Conservation (phyloP, 345 rosid genomes). For the Eucalyptus sp. region DNA sequence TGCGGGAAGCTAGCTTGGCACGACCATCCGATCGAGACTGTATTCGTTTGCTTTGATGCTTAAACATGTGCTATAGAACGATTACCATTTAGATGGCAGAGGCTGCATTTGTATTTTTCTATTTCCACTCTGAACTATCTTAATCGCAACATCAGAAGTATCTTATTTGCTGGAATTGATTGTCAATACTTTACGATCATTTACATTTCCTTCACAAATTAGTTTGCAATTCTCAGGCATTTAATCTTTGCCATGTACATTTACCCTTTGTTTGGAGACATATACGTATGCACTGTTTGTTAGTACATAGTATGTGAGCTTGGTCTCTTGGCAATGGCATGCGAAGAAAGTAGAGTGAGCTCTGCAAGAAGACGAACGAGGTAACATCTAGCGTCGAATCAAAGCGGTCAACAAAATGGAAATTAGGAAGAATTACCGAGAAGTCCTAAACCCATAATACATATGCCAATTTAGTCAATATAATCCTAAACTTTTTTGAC, state of each 20-base stretch:
- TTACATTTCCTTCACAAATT: neutral
- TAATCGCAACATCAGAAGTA: neutral
- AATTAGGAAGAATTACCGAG: neutral
- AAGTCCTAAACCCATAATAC: neutral
- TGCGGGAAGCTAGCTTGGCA: neutral
- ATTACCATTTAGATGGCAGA: neutral
- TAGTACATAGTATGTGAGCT: neutral
- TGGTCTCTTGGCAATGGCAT: neutral
- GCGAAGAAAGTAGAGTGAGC: neutral
- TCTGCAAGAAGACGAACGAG: neutral
- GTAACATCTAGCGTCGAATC: neutral
- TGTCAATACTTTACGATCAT: neutral
- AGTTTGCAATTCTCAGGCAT: neutral
- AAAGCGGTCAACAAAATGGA: neutral
- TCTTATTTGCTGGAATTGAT: neutral
- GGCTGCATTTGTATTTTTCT: neutral
- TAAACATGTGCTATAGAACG: neutral
- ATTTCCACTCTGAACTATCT: neutral
- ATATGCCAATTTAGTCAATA: rapidly evolving
- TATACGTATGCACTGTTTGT: neutral
- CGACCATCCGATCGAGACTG: neutral
- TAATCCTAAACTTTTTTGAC: rapidly evolving
- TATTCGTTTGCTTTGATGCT: neutral
- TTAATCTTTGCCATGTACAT: neutral
- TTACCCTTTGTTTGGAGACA: neutral